phyloP scores from a whole-genome alignment of 495 filamentous ascomycete genomes.

The Aspergillus saccharolyticus region DNA sequence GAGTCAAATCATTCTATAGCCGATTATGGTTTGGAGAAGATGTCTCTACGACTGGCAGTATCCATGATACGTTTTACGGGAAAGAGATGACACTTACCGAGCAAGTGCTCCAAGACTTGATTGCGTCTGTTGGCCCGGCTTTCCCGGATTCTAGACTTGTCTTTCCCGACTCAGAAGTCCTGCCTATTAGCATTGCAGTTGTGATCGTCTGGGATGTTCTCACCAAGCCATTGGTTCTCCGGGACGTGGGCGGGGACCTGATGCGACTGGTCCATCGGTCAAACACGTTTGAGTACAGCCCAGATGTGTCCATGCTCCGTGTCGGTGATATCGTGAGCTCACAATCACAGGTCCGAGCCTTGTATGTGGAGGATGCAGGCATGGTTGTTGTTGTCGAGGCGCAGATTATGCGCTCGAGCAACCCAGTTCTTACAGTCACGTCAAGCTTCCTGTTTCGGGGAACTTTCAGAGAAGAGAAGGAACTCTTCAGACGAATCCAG shows the following conservation, averaged over 20 bases:
- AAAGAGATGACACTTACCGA: conserved; percentile 13
- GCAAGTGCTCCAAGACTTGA: conserved; percentile 6
- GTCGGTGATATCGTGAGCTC: conserved; percentile 24
- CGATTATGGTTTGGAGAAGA: conserved; percentile 84
- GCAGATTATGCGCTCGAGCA: conserved; percentile 19
- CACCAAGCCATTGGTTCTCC: conserved; percentile 21
- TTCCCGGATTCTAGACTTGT: conserved; percentile 12
- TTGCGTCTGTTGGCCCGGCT: conserved; percentile 7
- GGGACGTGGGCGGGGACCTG: conserved; percentile 24
- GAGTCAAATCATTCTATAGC: conserved; percentile 91
- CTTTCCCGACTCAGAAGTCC: conserved; percentile 2
- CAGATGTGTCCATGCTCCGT: conserved; percentile 17
- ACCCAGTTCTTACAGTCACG: conserved; percentile 22
- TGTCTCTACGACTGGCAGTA: neutral
- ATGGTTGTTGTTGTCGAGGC: conserved; percentile 25
- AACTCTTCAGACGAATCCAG: conserved; percentile 16
- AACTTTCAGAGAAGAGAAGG: conserved; percentile 1
- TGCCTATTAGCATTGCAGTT: conserved; percentile 24
- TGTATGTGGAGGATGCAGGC: conserved; percentile 20
- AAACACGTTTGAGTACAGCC: conserved; percentile 23
- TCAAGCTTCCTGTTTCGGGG: conserved; percentile 28
- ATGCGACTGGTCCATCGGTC: conserved; percentile 31
- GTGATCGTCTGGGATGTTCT: conserved; percentile 31
- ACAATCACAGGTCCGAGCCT: conserved; percentile 15
- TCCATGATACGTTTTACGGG: conserved; percentile 47